These are phyloP conservation scores for Leishmania guyanensis DNA, from an alignment of 208 protist genomes.

Conservation along the genomic window DNA sequence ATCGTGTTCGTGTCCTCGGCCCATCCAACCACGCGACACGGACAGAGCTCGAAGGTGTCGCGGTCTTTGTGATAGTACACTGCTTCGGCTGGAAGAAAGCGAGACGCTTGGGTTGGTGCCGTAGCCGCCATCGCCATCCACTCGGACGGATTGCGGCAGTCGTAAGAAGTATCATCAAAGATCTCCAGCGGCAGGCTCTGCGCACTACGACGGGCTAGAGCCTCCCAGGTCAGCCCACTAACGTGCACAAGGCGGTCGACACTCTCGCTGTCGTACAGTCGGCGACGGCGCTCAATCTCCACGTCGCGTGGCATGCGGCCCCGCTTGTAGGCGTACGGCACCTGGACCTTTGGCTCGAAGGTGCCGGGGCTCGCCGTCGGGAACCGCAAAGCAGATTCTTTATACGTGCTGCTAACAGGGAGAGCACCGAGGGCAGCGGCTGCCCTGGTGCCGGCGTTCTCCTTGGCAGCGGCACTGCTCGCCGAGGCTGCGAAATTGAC, in stretches of 20 bases:
- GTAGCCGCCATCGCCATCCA: slow-evolving; percentile 89
- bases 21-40: slow-evolving; percentile 89
- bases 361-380: slow-evolving; percentile 66
- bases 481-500: background rate
- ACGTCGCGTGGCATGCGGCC: slow-evolving; percentile 94
- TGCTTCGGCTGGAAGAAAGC: slow-evolving; percentile 86
- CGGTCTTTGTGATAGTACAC: slow-evolving; percentile 46
- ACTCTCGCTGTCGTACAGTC: slow-evolving; percentile 88
- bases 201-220: slow-evolving; percentile 61
- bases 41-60: slow-evolving; percentile 55
- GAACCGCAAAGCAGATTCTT: slow-evolving; percentile 78
- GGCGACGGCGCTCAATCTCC: slow-evolving; percentile 94
- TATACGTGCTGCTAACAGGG: slow-evolving; percentile 82
- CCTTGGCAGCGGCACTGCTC: background rate
- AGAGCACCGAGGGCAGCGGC: background rate
- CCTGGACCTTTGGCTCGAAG: slow-evolving; percentile 97
- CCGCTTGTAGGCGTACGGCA: slow-evolving; percentile 89
- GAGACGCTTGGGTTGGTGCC: slow-evolving; percentile 36
- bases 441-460: background rate
- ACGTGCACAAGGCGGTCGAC: slow-evolving; percentile 78
- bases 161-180: slow-evolving; percentile 97
- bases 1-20: slow-evolving; percentile 71
- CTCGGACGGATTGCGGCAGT: slow-evolving; percentile 89
- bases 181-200: slow-evolving; percentile 89
- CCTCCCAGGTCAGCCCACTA: slow-evolving; percentile 66